These are phyloP conservation scores for Penicillium sp. DNA, from an alignment of 2,329 filamentous ascomycete species.

Conservation along the genomic window DNA sequence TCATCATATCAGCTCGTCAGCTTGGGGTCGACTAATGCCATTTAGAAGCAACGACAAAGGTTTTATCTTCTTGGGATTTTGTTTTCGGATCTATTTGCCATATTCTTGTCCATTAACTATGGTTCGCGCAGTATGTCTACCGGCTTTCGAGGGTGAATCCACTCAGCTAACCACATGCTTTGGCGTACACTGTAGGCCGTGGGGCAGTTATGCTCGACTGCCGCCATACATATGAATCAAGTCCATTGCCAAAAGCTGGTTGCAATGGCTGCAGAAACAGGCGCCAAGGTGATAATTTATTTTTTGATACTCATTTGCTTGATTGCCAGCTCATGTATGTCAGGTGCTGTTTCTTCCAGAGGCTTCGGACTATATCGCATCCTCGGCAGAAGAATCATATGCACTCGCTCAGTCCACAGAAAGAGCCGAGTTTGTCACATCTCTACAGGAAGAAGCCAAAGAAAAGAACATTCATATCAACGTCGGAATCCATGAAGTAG, in stretches of 20 bases:
- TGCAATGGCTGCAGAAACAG: constrained; percentile 68
- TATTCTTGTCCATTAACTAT: constrained; percentile 11
- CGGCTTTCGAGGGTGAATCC: neutral
- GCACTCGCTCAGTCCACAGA: constrained; percentile 67
- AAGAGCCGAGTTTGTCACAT: constrained; percentile 70
- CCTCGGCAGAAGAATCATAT: constrained; percentile 65
- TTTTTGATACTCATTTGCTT: neutral
- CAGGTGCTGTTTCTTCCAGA: constrained; percentile 87
- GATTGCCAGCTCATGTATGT: constrained; percentile 7
- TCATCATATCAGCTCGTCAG: constrained; percentile 13
- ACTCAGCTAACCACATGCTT: constrained; percentile 12
- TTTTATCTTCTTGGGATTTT: neutral
- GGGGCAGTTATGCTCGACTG: constrained; percentile 85
- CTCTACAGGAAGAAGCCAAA: constrained; percentile 67
- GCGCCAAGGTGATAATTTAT: constrained; percentile 64
- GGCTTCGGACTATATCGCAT: constrained; percentile 83
- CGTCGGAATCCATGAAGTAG: constrained; percentile 82
- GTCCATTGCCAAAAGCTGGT: constrained; percentile 72
- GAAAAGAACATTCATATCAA: constrained; percentile 68
- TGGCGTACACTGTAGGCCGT: constrained; percentile 61
- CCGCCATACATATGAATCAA: constrained; percentile 75
- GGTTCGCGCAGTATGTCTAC: constrained; percentile 30
- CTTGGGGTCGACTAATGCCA: constrained; percentile 3
- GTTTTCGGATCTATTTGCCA: neutral
- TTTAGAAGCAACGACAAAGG: neutral